Conservation (phyloP, 2,329 filamentous ascomycete species). For the Samsoniella hepiali region DNA sequence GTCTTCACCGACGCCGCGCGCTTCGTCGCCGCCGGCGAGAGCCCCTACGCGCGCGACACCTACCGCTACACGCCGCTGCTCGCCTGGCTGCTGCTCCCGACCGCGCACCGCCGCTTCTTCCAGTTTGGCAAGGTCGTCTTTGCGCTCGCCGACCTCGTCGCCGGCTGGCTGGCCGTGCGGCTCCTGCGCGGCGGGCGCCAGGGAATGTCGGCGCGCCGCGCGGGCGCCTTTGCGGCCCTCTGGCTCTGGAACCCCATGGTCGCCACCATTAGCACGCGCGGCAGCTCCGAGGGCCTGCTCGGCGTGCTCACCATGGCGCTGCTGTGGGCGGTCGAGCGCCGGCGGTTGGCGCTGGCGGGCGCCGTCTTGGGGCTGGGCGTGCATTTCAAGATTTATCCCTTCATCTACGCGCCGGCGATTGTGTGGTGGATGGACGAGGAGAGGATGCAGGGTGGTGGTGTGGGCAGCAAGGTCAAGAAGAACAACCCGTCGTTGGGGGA, state of each 20-base stretch:
- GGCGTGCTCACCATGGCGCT: constrained; percentile 80
- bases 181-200: constrained; percentile 33
- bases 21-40: constrained; percentile 62
- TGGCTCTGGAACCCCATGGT: constrained; percentile 99
- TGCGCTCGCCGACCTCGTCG: constrained; percentile 75
- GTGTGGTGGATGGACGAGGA: constrained; percentile 74
- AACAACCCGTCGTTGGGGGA: constrained; percentile 21
- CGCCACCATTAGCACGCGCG: constrained; percentile 90
- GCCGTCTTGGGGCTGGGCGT: constrained; percentile 76
- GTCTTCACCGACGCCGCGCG: constrained; percentile 96
- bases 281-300: constrained; percentile 87
- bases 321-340: constrained; percentile 74
- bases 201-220: constrained; percentile 49
- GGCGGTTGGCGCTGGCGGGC: constrained; percentile 63
- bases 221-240: constrained; percentile 75
- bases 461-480: constrained; percentile 5
- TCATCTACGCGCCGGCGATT: constrained; percentile 84
- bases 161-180: constrained; percentile 69
- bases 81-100: constrained; percentile 81
- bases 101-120: constrained; percentile 53
- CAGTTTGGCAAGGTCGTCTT: constrained; percentile 87
- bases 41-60: constrained; percentile 85
- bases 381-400: constrained; percentile 98
- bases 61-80: constrained; percentile 96
- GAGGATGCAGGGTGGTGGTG: constrained; percentile 29